Percentiles rank a stretch among this genome's conserved stretches.
These are phyloP conservation scores for Ophiostoma piceae DNA, from an alignment of 2,329 filamentous ascomycete genomes.

Conservation along the genomic window DNA sequence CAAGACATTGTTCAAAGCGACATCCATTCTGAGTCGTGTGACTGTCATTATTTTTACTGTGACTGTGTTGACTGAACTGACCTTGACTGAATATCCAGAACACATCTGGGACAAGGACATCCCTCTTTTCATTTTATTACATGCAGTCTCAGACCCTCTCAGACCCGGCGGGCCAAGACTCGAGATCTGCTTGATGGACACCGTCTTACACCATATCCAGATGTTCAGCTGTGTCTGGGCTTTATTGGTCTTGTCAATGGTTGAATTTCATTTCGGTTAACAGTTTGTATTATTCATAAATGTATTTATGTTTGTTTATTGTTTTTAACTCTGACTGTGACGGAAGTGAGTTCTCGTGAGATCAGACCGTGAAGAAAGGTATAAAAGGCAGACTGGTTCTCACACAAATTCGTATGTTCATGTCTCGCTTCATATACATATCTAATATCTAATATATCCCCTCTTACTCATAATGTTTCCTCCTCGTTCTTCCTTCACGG, in stretches of 20 bases:
- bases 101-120: background rate
- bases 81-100: background rate
- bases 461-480: background rate
- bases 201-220: background rate
- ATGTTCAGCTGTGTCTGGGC: background rate
- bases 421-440: background rate
- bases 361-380: background rate
- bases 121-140: conserved; percentile 4
- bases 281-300: background rate
- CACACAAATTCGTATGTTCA: background rate
- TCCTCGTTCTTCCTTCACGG: background rate
- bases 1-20: background rate
- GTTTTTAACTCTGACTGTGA: background rate
- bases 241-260: background rate
- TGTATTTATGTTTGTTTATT: background rate
- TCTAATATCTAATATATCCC: background rate
- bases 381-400: background rate
- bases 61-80: background rate
- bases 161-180: background rate
- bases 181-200: background rate
- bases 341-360: background rate
- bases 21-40: background rate
- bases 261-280: background rate
- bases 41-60: too few species aligned
- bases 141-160: background rate